Evolutionary conservation across 2,329 filamentous ascomycete genomes (phyloP), one percentile per base, ranked within the genome.

Genomic region (Anisogramma anomala): DNA sequence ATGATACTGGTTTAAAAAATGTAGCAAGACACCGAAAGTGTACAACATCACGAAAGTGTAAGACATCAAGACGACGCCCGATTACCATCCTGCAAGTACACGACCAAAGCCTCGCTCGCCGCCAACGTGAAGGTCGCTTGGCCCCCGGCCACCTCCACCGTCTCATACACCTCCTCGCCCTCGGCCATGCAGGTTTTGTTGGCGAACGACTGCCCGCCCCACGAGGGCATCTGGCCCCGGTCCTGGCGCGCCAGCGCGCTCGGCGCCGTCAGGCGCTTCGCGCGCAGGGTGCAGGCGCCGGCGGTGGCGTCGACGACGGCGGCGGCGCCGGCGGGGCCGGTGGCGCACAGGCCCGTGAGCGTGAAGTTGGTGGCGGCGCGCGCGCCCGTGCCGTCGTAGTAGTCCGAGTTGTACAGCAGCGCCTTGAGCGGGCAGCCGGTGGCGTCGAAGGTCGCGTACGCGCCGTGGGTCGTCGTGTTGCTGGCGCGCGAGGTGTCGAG

Each of bases 91-190:
- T 65, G 49, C 36, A 72, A 45, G 52, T 69, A 67, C 18, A 72
- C 58, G 35, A 72, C 42, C 41, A 72, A 50, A 4, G 67, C 68
- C 51, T 73, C 69, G 6, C 63, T 64, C 5, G 67, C 69, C 15
- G 53, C 54, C 17, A 72, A 42, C 1, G 54, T 57, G 39, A 68
- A 64, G 0, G 58, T 65, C 1, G 56, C 63, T 31, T 57, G 50
- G 1, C 64, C 64, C n/a, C 51, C 52, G 11, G 47, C 52, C 4
- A 65, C 60, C 6, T 39, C 33, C 4, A 52, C 45, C 6, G 47
- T 57, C 52, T 69, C 66, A 26, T 54, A 57, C 26, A 39, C 58
- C 55, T 61, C 65, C 3, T 49, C 55, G 1, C 69, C 68, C 1
- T 50, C 50, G n/a, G 66, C 48, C 4, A 50, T 53, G 52, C 69